These are phyloP conservation scores for Macrophomina phaseolina DNA, from an alignment of 2,329 filamentous ascomycete genomes.

Conservation along the genomic window DNA sequence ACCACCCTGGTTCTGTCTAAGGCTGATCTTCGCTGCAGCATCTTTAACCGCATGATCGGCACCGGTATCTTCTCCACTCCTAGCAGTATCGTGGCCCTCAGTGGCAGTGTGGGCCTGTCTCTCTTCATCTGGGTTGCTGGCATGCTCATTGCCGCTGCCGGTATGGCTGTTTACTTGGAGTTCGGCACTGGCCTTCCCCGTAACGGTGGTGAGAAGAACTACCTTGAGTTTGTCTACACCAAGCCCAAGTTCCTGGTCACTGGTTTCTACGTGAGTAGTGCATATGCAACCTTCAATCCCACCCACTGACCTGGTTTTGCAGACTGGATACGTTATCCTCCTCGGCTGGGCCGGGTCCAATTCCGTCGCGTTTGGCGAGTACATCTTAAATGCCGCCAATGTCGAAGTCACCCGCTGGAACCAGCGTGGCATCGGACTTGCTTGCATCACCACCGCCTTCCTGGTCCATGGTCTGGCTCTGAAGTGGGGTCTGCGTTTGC, in stretches of 20 bases:
- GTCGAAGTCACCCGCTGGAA: slow-evolving; percentile 70
- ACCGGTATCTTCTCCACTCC: slow-evolving; percentile 72
- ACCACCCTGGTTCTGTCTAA: background rate
- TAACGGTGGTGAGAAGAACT: slow-evolving; percentile 71
- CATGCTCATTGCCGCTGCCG: slow-evolving; percentile 65
- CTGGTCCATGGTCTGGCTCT: slow-evolving; percentile 68
- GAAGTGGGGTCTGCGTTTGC: slow-evolving; percentile 70
- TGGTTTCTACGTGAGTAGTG: slow-evolving; percentile 54
- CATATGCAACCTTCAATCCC: slow-evolving; percentile 33
- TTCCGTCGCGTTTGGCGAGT: slow-evolving; percentile 73
- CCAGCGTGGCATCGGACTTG: slow-evolving; percentile 69
- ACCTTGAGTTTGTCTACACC: slow-evolving; percentile 68
- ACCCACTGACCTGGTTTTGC: background rate
- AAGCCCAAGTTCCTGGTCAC: slow-evolving; percentile 65
- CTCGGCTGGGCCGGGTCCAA: slow-evolving; percentile 69
- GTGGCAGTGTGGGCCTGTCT: slow-evolving; percentile 66
- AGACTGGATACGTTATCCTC: slow-evolving; percentile 63
- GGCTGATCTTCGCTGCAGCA: slow-evolving; percentile 36
- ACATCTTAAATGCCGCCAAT: slow-evolving; percentile 69
- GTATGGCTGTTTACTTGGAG: slow-evolving; percentile 69
- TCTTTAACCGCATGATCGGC: slow-evolving; percentile 70
- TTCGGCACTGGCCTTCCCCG: slow-evolving; percentile 69
- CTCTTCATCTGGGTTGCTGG: slow-evolving; percentile 69
- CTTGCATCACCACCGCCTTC: slow-evolving; percentile 69
- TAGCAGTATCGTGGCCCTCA: slow-evolving; percentile 61